Evolutionary conservation across 441 rosid genomes (phyloP), one percentile per base, ranked within the genome.

Genomic region (Geranium incanum): DNA sequence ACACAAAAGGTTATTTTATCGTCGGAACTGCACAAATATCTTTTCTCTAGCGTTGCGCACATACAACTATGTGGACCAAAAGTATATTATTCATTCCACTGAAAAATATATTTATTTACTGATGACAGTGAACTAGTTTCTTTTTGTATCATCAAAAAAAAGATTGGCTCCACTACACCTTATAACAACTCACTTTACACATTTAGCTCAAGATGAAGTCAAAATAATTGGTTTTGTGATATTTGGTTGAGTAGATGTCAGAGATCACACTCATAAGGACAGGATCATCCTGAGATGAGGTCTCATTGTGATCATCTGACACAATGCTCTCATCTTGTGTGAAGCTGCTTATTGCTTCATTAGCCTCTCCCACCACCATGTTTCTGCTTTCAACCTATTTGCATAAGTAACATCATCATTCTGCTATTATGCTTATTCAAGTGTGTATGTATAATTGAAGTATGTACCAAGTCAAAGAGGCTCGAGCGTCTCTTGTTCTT

Each of bases 401-500:
- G 21, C 21, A 21, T 21, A 21, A 21, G 21, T 21, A 21, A 21
- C 21, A 21, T 21, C 21, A 21, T 21, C 21, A 21, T 21, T 21
- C 21, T 21, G 21, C 21, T 21, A 12, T 39, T 39, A 39, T 4
- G 6, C 6, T 39, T 39, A 7, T 39, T 39, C 41, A 38, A 6
- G 6, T 3, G 4, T 38, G 41, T 6, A 5, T 55, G 33, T 36
- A 39, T 36, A 39, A 7, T 39, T 39, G 5, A 7, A 39, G 36
- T 68, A 68, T 36, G 4, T 82, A 78, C 98, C 89, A 89, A 81
- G 81, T 89, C 92, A 37, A 90, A 92, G 74, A 90, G 89, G 84
- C 97, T 89, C 2, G 97, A 85, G 36, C 97, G 95, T 52, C 98
- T 82, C 78, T 83, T 90, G 89, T 86, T 92, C 77, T 84, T 87